phyloP scores from a whole-genome alignment of 441 rosid genomes.

The Dalechampia spathulata region DNA sequence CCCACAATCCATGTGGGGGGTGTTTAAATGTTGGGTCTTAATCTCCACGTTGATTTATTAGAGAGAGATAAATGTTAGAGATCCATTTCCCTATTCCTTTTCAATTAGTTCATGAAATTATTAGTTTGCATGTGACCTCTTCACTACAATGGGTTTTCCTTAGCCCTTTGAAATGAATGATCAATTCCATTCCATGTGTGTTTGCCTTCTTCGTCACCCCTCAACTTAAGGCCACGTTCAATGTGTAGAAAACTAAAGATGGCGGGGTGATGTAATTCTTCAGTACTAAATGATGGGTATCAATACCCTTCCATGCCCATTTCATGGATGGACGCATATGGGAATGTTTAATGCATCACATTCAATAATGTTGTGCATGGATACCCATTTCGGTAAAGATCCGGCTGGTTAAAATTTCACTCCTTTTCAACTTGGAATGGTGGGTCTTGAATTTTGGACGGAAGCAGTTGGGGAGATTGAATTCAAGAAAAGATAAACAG shows the following conservation, averaged over 20 bases:
- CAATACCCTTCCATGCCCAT: background rate
- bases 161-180: background rate
- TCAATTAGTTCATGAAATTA: background rate
- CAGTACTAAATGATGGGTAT: background rate
- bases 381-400: background rate
- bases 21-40: slow-evolving; percentile 9
- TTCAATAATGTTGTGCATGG: background rate
- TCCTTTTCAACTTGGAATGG: no score
- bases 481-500: no score
- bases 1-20: slow-evolving; percentile 16
- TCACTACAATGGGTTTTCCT: background rate
- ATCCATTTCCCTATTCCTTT: background rate
- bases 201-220: no score
- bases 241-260: background rate
- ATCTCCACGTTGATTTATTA: background rate
- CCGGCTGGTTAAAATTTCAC: no score
- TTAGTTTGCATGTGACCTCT: slow-evolving; percentile 7
- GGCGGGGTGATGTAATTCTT: background rate
- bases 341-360: background rate
- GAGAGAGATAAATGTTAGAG: background rate
- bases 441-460: no score
- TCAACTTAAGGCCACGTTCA: slow-evolving; percentile 6
- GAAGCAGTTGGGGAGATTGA: no score
- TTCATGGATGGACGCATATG: background rate
- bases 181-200: no score